phyloP scores from a whole-genome alignment of 2,329 filamentous ascomycete species.

The Phialemonium atrogriseum region DNA sequence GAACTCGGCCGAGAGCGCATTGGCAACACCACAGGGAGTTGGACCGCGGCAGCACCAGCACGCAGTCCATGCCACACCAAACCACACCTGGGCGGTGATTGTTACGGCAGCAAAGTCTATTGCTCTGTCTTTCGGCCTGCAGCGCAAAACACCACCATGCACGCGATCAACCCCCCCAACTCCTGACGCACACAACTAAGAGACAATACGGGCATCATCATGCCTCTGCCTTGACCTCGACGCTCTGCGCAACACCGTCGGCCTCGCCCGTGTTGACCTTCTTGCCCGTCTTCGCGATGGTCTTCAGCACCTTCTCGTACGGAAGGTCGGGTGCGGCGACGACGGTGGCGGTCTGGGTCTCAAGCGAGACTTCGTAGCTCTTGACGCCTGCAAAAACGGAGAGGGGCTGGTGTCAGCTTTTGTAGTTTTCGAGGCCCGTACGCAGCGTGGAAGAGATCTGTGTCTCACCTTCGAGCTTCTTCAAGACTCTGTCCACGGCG shows the following conservation, averaged over 20 bases:
- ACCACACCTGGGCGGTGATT: too few species aligned
- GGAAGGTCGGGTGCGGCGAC: conserved; percentile 59
- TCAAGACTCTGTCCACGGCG: conserved; percentile 83
- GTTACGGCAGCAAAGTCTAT: too few species aligned
- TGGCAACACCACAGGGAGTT: too few species aligned
- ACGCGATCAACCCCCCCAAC: too few species aligned
- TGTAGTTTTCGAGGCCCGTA: too few species aligned
- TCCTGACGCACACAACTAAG: too few species aligned
- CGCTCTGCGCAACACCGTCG: conserved; percentile 52
- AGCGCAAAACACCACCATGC: too few species aligned
- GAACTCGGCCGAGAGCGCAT: too few species aligned
- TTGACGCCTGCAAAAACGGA: conserved; percentile 14
- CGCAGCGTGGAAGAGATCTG: conserved; percentile 3
- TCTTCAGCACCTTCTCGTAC: conserved; percentile 75
- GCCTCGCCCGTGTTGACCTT: conserved; percentile 70
- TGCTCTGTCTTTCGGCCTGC: too few species aligned
- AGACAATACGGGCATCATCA: conserved; percentile 3
- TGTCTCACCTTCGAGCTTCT: conserved; percentile 74
- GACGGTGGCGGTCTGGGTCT: conserved; percentile 74
- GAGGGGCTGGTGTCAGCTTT: too few species aligned
- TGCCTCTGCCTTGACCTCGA: conserved; percentile 32
- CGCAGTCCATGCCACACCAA: too few species aligned
- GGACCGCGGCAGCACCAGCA: too few species aligned
- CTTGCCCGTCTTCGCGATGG: conserved; percentile 95
- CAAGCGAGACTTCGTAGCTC: conserved; percentile 75